A percentile compares a stretch with the other conserved stretches of the same genome.
Evolutionary conservation across 441 rosid genomes (phyloP).

Genomic region (Kokia cookei): DNA sequence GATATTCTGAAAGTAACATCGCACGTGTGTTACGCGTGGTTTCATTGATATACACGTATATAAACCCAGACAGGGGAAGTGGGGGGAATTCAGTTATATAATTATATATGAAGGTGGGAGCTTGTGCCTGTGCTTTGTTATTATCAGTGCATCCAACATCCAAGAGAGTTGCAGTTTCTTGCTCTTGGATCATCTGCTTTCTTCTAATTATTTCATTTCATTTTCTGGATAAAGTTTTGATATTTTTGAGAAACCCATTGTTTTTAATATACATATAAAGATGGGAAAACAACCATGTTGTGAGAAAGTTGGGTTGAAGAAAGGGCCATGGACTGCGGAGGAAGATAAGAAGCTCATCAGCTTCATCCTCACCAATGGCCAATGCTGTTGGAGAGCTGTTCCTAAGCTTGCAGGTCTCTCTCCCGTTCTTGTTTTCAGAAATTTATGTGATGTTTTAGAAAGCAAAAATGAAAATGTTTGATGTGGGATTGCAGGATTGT

Average conservation of each 20-base stretch:
- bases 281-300: slow-evolving; percentile 98
- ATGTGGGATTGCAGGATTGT: slow-evolving; percentile 51
- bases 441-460: too few species aligned
- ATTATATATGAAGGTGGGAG: background rate
- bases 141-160: background rate
- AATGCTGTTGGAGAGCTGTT: slow-evolving; percentile 95
- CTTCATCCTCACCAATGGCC: slow-evolving; percentile 92
- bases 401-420: slow-evolving; percentile 87
- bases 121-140: background rate
- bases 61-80: background rate
- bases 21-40: slow-evolving; percentile 29
- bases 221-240: background rate
- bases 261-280: too few species aligned
- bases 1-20: slow-evolving; percentile 17
- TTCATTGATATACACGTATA: slow-evolving; percentile 14
- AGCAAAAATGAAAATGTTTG: too few species aligned
- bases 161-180: background rate
- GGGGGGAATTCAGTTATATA: background rate
- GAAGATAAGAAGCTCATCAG: slow-evolving; percentile 89
- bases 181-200: background rate
- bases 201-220: too few species aligned
- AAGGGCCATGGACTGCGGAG: slow-evolving; percentile 96
- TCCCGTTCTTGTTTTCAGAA: too few species aligned
- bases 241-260: background rate
- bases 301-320: slow-evolving; percentile 93